Percentiles rank a stretch among this genome's conserved stretches.
Evolutionary conservation across 768 basidiomycete genomes (phyloP).

Genomic region (Boletellus emodensis): DNA sequence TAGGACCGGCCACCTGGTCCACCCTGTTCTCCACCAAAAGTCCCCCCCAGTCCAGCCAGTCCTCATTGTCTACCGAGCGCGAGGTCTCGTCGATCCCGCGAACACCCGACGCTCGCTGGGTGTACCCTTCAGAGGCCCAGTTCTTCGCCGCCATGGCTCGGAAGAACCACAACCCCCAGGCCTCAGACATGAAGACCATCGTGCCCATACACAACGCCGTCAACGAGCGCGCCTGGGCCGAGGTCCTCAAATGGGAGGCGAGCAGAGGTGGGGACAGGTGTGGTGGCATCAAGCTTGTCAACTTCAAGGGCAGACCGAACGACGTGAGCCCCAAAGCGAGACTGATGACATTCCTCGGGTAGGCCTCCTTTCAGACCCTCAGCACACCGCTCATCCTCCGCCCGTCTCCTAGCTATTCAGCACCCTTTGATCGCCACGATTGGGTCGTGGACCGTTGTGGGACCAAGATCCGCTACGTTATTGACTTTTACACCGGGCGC

Average conservation of each 20-base stretch:
- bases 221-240: slow-evolving; percentile 88
- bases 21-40: slow-evolving; percentile 20
- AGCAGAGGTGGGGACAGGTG: slow-evolving; percentile 80
- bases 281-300: slow-evolving; percentile 77
- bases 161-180: slow-evolving; percentile 85
- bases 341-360: slow-evolving; percentile 85
- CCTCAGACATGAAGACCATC: slow-evolving; percentile 90
- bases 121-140: slow-evolving; percentile 97
- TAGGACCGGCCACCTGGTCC: slow-evolving; percentile 57
- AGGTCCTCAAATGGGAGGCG: slow-evolving; percentile 78
- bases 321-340: slow-evolving; percentile 79
- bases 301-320: slow-evolving; percentile 84
- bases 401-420: slow-evolving; percentile 61
- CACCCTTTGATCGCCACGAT: slow-evolving; percentile 96
- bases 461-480: slow-evolving; percentile 84
- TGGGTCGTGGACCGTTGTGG: slow-evolving; percentile 97
- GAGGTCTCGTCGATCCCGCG: slow-evolving; percentile 88
- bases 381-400: background rate
- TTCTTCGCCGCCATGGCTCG: slow-evolving; percentile 97
- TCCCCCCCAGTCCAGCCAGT: slow-evolving; percentile 1
- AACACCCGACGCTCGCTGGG: slow-evolving; percentile 72
- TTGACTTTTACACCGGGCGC: slow-evolving; percentile 95
- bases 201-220: slow-evolving; percentile 99
- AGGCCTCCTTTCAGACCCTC: slow-evolving; percentile 24
- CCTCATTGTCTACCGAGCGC: slow-evolving; percentile 59